phyloP scores from a whole-genome alignment of 2,329 filamentous ascomycete species.

The Xylaria sp. region DNA sequence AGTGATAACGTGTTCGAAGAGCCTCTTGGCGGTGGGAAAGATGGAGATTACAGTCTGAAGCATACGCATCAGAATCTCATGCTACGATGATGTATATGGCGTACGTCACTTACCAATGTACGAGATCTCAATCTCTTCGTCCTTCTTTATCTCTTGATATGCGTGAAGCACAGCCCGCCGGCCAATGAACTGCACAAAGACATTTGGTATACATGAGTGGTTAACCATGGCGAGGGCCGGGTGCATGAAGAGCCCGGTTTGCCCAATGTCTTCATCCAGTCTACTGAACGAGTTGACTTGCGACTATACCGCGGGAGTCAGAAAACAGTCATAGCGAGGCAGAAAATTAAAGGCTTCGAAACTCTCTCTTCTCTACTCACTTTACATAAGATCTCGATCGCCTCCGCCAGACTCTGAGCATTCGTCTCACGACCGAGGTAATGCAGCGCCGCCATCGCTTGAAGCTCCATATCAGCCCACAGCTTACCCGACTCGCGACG shows the following conservation, averaged over 20 bases:
- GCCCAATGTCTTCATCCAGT: conserved; percentile 62
- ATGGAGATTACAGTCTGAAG: conserved; percentile 61
- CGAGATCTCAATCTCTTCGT: conserved; percentile 69
- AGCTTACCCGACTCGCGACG: conserved; percentile 44
- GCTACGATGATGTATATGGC: too few relatives aligned
- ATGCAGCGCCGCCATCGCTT: conserved; percentile 62
- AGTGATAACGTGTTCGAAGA: conserved; percentile 61
- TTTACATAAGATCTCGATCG: conserved; percentile 65
- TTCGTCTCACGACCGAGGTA: conserved; percentile 56
- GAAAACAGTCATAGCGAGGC: not conserved
- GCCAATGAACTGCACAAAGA: conserved; percentile 66
- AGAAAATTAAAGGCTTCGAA: not conserved
- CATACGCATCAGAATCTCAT: conserved; percentile 19
- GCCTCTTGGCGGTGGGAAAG: conserved; percentile 56
- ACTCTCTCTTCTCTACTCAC: conserved; percentile 48
- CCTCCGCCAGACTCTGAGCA: conserved; percentile 53
- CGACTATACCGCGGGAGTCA: conserved; percentile 55
- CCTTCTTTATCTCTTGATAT: conserved; percentile 59
- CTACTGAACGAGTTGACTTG: conserved; percentile 72
- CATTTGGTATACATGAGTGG: conserved; percentile 71
- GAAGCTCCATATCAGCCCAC: conserved; percentile 62
- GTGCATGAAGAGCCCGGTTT: conserved; percentile 67
- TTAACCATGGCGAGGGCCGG: conserved; percentile 68
- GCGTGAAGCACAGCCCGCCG: conserved; percentile 64
- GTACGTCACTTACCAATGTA: conserved; percentile 63